Percentiles rank a stretch among this genome's conserved stretches.
Conservation (phyloP, 2,329 filamentous ascomycete species). For the Stachybotrys echinatus region DNA sequence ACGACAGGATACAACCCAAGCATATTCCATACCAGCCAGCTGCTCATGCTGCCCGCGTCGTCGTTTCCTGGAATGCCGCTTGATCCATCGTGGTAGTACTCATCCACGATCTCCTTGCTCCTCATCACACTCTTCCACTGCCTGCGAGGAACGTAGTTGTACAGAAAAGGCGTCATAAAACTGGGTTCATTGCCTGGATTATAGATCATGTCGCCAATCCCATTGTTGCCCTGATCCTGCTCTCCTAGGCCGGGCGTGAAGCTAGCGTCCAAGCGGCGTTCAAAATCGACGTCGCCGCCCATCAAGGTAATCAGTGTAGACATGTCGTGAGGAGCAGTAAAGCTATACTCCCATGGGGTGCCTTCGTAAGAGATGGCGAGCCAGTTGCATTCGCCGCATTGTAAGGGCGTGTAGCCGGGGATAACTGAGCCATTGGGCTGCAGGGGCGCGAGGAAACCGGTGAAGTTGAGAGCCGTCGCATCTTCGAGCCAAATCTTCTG, state of each 20-base stretch:
- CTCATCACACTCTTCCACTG: constrained; percentile 46
- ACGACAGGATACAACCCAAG: constrained; percentile 51
- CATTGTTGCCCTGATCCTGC: constrained; percentile 44
- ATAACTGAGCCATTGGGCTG: constrained; percentile 17
- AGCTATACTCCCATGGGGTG: constrained; percentile 43
- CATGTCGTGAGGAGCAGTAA: constrained; percentile 55
- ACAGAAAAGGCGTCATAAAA: constrained; percentile 51
- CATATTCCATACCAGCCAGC: constrained; percentile 52
- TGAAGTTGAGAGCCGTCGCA: constrained; percentile 39
- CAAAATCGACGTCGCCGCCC: constrained; percentile 45
- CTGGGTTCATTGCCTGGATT: constrained; percentile 52
- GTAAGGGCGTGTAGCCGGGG: constrained; percentile 42
- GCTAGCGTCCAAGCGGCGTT: constrained; percentile 37
- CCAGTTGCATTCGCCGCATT: constrained; percentile 42
- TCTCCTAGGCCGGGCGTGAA: constrained; percentile 31
- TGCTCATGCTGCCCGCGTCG: constrained; percentile 55
- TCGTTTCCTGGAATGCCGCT: constrained; percentile 51
- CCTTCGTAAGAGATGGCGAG: constrained; percentile 38
- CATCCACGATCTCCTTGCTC: constrained; percentile 41
- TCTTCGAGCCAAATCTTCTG: constrained; percentile 52
- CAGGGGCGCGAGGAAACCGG: constrained; percentile 52
- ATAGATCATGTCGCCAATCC: constrained; percentile 38
- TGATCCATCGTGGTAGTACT: constrained; percentile 30
- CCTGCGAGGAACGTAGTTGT: constrained; percentile 44
- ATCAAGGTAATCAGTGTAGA: constrained; percentile 41